Percentiles rank a stretch among this genome's conserved stretches.
phyloP scores from a whole-genome alignment of 805 yeast genomes.

The Metschnikowia matae region DNA sequence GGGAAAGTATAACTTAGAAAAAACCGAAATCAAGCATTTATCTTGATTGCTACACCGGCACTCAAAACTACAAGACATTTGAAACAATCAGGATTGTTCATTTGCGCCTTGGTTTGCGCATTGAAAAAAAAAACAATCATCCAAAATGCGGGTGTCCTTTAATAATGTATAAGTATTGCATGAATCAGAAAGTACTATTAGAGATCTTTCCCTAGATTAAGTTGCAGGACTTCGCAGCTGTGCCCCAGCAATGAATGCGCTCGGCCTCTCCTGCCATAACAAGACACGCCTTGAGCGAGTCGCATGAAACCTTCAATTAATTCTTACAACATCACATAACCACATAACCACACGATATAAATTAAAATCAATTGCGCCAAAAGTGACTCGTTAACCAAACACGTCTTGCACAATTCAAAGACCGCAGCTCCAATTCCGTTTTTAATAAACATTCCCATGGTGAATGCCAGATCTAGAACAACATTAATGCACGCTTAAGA shows the following conservation, averaged over 20 bases:
- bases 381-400: background rate
- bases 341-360: background rate
- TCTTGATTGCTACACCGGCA: background rate
- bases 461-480: background rate
- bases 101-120: background rate
- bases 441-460: background rate
- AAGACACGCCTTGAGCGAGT: background rate
- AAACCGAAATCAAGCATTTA: slow-evolving; percentile 32
- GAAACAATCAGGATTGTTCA: background rate
- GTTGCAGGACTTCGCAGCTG: background rate
- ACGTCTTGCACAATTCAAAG: background rate
- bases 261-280: background rate
- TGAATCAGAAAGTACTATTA: background rate
- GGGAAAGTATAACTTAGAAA: slow-evolving; percentile 29
- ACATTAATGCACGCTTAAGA: background rate
- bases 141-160: background rate
- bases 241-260: background rate
- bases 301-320: background rate
- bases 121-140: background rate
- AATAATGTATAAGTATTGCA: background rate
- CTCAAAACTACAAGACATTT: background rate
- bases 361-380: background rate
- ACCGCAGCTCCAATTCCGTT: background rate
- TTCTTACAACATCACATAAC: background rate
- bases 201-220: background rate